phyloP scores from a whole-genome alignment of 768 basidiomycete genomes.

The Podaxis rugospora region DNA sequence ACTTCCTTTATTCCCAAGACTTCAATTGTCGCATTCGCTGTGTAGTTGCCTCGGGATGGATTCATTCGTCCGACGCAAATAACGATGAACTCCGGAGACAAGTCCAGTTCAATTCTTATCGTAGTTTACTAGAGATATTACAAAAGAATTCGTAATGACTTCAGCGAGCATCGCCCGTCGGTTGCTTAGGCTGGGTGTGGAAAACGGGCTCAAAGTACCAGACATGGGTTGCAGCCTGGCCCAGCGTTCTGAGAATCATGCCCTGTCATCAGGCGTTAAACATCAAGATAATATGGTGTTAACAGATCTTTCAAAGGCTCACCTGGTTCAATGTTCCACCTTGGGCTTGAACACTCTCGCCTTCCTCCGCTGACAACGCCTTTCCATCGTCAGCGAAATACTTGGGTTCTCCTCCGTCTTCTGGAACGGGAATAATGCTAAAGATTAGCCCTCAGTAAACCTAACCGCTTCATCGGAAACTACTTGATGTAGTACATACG shows the following conservation, averaged over 20 bases:
- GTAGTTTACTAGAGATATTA: too few relatives aligned
- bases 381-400: neutral
- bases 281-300: neutral
- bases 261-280: neutral
- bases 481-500: neutral
- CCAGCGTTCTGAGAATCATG: neutral
- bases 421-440: neutral
- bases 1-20: too few relatives aligned
- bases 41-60: too few relatives aligned
- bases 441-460: neutral
- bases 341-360: neutral
- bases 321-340: neutral
- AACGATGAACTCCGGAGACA: too few relatives aligned
- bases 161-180: neutral
- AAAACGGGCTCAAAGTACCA: neutral
- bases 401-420: neutral
- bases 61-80: too few relatives aligned
- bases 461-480: neutral
- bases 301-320: too few relatives aligned
- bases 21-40: too few relatives aligned
- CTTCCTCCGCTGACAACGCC: neutral
- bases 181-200: neutral
- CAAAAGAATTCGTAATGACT: too few relatives aligned
- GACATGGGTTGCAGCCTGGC: neutral
- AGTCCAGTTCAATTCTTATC: too few relatives aligned